Base-by-base conservation (phyloP, 345 rosid genomes). In the Acer campestre region DNA sequence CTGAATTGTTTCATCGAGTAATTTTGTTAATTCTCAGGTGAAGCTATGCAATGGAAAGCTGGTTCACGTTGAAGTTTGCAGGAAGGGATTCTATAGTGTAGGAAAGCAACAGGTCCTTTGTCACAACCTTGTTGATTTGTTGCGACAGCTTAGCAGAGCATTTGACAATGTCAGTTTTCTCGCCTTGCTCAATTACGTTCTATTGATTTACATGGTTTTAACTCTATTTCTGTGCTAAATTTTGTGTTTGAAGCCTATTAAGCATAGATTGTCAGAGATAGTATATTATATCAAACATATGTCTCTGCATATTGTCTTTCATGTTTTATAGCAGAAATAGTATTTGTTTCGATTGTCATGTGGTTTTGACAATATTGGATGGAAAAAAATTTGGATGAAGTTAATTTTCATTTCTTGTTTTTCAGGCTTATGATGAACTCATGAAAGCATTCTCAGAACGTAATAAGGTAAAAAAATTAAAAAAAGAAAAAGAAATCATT, bases 21-120 rank as follows among this genome's bases (percentile, higher is more conserved):
- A 18, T 80, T 68, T 22, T 6, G 67, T 59, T 53, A 71, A 12
- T 62, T 61, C 48, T 66, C 86, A 96, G 99, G 97, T 91, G 85
- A 96, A 91, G 89, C 92, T 94, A 75, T 92, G 98, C 88, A 94
- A 92, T 73, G 98, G 98, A 81, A 96, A 94, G 90, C 72, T 90
- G 86, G 88, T 92, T 79, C 91, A 88, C 14, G 90, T 94, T 35
- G 99, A 96, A 83, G 92, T 90, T 74, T 90, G 94, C 89, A 85
- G 81, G 61, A 88, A 89, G 76, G 97, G 99, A n/a, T 96, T 92
- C 82, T 92, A 84, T 81, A 83, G 88, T 61, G 80, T 85, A 40
- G 98, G 97, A 72, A 96, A 94, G 87, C 98, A 86, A 72, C 87
- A 80, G 83, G 86, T 91, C 46, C 85, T 90, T 22, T 90, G 92